Percentiles rank a stretch among this genome's conserved stretches.
Evolutionary conservation across 2,329 filamentous ascomycete genomes (phyloP).

Genomic region (Hypoxylon sp.): DNA sequence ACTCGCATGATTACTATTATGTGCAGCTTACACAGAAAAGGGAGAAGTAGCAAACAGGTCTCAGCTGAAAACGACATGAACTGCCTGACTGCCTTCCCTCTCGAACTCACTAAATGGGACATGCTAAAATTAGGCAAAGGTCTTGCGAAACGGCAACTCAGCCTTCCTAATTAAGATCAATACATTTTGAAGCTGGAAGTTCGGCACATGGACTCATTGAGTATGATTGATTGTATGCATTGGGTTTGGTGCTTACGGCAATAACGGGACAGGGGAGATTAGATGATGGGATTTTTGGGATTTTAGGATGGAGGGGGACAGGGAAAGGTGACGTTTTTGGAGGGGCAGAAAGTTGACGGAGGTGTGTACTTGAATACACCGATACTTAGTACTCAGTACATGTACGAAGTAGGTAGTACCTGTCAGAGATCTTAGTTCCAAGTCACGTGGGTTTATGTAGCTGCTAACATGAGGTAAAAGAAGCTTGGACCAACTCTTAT

Average conservation of each 20-base stretch:
- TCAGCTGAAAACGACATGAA: conserved; percentile 28
- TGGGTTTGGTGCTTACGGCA: conserved; percentile 20
- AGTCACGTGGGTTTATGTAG: neutral
- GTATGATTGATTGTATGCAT: neutral
- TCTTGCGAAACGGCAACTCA: conserved; percentile 3
- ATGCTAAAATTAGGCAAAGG: conserved; percentile 32
- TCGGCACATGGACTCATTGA: conserved; percentile 18
- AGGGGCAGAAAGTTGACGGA: too few relatives aligned
- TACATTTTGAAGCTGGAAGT: conserved; percentile 22
- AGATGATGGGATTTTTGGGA: neutral
- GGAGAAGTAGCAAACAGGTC: conserved; percentile 13
- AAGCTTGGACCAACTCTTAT: conserved; percentile 34
- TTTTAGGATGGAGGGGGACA: neutral
- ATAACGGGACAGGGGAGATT: conserved; percentile 4
- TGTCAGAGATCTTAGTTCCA: too few relatives aligned
- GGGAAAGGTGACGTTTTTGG: too few relatives aligned
- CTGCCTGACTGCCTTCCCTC: neutral
- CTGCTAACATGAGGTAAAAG: conserved; percentile 1
- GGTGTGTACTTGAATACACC: too few relatives aligned
- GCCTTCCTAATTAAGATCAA: conserved; percentile 23
- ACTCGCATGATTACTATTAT: conserved; percentile 5
- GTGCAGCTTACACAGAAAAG: conserved; percentile 8
- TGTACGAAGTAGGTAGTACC: too few relatives aligned
- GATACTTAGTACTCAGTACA: too few relatives aligned
- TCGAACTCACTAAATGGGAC: too few relatives aligned